Base-by-base conservation (phyloP, 1,284 basidiomycete genomes). In the Boletus sp. region DNA sequence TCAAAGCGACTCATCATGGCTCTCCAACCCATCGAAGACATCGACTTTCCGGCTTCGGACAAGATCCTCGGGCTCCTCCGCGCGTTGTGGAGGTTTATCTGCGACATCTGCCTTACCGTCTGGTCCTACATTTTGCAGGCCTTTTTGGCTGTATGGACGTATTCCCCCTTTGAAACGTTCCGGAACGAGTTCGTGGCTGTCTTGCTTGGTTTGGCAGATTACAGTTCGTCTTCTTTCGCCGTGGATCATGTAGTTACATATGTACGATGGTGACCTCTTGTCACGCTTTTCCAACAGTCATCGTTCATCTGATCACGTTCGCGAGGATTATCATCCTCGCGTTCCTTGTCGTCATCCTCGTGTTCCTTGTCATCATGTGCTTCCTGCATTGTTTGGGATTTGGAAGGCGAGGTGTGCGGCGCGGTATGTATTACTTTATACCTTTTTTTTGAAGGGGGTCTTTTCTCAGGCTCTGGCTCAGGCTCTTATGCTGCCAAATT, bases 141-240 rank as follows among this genome's bases (percentile, higher is more conserved):
- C 1, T 63, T 38, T 23, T 37, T 13, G 44, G 29, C n/a, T 6
- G 53, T 25, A 1, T 65, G 62, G 59, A 59, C 57, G 0, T 61
- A 45, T 16, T 59, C 62, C 0, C 63, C 59, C 3, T 60, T 61
- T 26, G 59, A 64, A 20, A 6, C 46, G 14, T 62, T 66, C 33
- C 49, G 63, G 6, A 49, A 53, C 43, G 59, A 42, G n/a, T 30
- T 61, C 2, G 27, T 23, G 0, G 46, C 50, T 0, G 45, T 48
- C 32, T 20, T 62, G n/a, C 41, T 50, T 14, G 44, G 22, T 16
- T 10, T 61, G 46, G 16, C 9, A 25, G 35, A 44, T 4, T 62
- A 60, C 13, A 51, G 59, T 65, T 1, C 40, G 62, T 35, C 8
- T 4, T 29, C 13, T 13, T 30, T 30, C 13, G 13, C 13, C 2